A percentile compares a stretch with the other conserved stretches of the same genome.
phyloP scores from a whole-genome alignment of 75 land plant species.

The Sequoiadendron giganteum region DNA sequence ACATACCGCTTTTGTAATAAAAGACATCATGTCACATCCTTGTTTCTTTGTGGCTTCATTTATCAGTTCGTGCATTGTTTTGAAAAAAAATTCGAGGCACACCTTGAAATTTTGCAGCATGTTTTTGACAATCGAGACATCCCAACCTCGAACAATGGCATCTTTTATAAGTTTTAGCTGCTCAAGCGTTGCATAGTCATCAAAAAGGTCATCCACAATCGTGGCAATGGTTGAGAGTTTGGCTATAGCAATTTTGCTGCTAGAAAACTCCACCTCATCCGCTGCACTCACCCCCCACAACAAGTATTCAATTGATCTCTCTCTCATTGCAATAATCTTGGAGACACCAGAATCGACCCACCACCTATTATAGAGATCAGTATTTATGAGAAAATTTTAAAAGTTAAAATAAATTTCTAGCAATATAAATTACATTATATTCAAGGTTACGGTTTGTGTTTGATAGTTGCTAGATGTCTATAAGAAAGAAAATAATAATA shows the following conservation, averaged over 20 bases:
- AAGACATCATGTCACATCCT: background rate
- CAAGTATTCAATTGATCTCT: background rate
- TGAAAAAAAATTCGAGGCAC: background rate
- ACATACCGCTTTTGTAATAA: background rate
- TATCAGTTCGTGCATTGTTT: background rate
- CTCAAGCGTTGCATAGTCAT: background rate
- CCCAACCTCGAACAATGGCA: background rate
- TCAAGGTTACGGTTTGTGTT: too few species aligned
- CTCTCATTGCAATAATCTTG: background rate
- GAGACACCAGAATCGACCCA: background rate
- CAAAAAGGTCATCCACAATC: background rate
- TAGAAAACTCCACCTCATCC: background rate
- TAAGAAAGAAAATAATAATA: too few species aligned
- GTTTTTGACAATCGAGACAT: background rate
- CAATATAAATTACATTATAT: too few species aligned
- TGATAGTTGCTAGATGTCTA: too few species aligned
- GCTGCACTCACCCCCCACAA: background rate
- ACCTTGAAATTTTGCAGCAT: background rate
- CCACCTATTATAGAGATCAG: background rate
- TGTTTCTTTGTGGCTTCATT: background rate
- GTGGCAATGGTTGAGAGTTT: background rate
- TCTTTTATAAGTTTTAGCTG: background rate
- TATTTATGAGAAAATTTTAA: too few species aligned
- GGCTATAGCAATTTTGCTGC: background rate
- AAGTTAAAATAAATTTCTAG: too few species aligned